phyloP scores from a whole-genome alignment of 176 grass and related monocot species.

The Oryza glumipatula region DNA sequence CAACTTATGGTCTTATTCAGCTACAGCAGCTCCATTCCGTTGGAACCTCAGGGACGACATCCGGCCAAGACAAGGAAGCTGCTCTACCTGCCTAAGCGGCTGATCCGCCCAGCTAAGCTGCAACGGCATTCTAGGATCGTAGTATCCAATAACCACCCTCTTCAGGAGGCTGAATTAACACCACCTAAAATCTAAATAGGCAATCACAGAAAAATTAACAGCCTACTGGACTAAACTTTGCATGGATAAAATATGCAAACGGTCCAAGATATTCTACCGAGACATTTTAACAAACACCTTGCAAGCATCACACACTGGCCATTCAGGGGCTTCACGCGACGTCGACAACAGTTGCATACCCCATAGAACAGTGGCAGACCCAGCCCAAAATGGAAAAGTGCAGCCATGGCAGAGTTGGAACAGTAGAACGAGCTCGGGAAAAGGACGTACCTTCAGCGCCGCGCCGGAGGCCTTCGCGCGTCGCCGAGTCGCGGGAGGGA shows the following conservation, averaged over 20 bases:
- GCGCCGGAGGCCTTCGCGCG: no score
- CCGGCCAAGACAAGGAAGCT: no score
- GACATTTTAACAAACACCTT: slow-evolving; percentile 29
- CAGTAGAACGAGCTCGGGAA: background rate
- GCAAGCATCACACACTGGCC: background rate
- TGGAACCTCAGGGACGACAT: no score
- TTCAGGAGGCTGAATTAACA: background rate
- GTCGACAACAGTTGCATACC: background rate
- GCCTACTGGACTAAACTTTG: background rate
- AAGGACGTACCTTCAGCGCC: no score
- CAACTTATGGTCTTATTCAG: no score
- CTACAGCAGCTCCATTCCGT: no score
- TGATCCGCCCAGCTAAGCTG: background rate
- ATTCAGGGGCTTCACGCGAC: background rate
- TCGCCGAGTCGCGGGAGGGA: no score
- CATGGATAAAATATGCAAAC: background rate
- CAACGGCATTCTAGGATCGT: background rate
- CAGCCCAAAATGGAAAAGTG: no score
- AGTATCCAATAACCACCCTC: background rate
- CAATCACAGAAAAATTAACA: background rate
- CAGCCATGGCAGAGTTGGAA: no score
- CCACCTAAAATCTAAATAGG: background rate
- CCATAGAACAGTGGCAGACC: background rate
- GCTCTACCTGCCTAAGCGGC: background rate
- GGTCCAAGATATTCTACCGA: background rate